These are phyloP conservation scores for Physcomitrellopsis africana DNA, from an alignment of 225 moss, liverwort and hornwort genomes.

Conservation along the genomic window DNA sequence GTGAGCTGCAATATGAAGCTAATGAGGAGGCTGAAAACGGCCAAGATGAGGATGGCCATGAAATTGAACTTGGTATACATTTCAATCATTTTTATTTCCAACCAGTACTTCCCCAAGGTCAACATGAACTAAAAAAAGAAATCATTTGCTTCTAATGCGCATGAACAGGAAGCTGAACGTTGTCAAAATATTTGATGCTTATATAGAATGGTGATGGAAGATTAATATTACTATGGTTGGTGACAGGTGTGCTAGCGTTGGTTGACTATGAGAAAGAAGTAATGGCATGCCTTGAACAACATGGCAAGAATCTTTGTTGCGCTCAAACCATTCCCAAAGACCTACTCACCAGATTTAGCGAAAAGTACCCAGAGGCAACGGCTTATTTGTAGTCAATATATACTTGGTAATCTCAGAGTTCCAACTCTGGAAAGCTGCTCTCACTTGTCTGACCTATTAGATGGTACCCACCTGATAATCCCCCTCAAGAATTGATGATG, in stretches of 20 bases:
- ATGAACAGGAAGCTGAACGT: not conserved
- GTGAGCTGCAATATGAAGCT: constrained; percentile 72
- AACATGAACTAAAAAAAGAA: not conserved
- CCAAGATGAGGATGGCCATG: constrained; percentile 82
- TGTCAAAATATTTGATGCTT: not conserved
- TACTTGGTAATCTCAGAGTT: not conserved
- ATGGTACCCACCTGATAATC: no score
- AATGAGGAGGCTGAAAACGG: constrained; percentile 72
- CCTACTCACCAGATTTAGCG: constrained; percentile 61
- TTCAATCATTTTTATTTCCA: not conserved
- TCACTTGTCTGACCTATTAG: not conserved
- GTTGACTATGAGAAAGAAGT: constrained; percentile 66
- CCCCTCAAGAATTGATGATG: no score
- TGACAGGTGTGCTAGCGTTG: constrained; percentile 57
- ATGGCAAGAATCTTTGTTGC: constrained; percentile 44
- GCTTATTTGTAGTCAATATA: constrained; percentile 34
- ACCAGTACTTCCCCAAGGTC: not conserved
- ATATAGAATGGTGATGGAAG: not conserved
- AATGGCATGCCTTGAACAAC: constrained; percentile 56
- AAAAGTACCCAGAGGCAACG: constrained; percentile 66
- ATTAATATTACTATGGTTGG: not conserved
- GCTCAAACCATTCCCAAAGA: constrained; percentile 58
- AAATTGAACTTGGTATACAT: constrained; percentile 69
- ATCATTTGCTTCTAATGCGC: not conserved
- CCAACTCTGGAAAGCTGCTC: not conserved